Percentiles rank a stretch among this genome's conserved stretches.
Conservation (phyloP, 768 basidiomycete species). For the Pleurotus djamor region DNA sequence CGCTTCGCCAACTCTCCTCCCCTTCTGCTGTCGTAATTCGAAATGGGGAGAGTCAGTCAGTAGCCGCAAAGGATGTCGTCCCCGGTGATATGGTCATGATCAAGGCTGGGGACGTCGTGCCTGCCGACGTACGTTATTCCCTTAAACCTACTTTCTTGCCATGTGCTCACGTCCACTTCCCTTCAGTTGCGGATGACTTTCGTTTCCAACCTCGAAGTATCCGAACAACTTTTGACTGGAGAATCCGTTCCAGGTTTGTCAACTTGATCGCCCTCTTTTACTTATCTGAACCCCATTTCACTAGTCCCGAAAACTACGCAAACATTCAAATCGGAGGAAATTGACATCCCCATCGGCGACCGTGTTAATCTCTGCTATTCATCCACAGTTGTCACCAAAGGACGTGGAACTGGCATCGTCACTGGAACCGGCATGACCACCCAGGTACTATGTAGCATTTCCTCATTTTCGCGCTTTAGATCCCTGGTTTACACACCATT, state of each 20-base stretch:
- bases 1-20: slow-evolving; percentile 12
- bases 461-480: background rate
- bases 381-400: slow-evolving; percentile 12
- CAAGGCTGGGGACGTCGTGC: slow-evolving; percentile 38
- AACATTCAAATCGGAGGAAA: slow-evolving; percentile 22
- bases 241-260: slow-evolving; percentile 42
- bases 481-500: background rate
- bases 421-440: background rate
- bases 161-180: background rate
- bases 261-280: background rate
- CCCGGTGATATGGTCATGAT: slow-evolving; percentile 38
- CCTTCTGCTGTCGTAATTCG: slow-evolving; percentile 30
- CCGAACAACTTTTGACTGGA: slow-evolving; percentile 51
- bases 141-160: background rate
- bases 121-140: slow-evolving; percentile 35
- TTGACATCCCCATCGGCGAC: slow-evolving; percentile 30
- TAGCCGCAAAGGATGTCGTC: slow-evolving; percentile 41
- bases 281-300: background rate
- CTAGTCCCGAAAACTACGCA: slow-evolving; percentile 37
- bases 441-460: slow-evolving; percentile 8
- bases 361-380: slow-evolving; percentile 12
- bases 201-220: slow-evolving; percentile 44
- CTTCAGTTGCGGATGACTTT: slow-evolving; percentile 36
- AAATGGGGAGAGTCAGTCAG: slow-evolving; percentile 31
- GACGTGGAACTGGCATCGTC: slow-evolving; percentile 12